Percentiles rank a stretch among this genome's conserved stretches.
Evolutionary conservation across 2,329 filamentous ascomycete species (phyloP).

Genomic region (Colletotrichum gloeosporioides): DNA sequence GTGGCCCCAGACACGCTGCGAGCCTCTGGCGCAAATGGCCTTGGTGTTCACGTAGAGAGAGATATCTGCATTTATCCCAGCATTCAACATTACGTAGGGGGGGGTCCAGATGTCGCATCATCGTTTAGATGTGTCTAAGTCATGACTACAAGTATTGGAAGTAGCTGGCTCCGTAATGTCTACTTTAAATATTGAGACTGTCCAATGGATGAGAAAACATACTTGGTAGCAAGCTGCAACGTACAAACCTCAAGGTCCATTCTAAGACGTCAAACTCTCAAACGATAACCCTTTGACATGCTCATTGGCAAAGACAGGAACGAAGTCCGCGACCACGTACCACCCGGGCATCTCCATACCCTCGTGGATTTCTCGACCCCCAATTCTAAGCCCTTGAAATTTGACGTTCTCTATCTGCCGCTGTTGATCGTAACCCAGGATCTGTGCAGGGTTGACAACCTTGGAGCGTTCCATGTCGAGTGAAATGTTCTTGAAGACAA

Average conservation of each 20-base stretch:
- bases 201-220: neutral
- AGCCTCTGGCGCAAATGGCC: neutral
- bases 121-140: neutral
- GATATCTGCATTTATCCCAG: neutral
- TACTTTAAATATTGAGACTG: neutral
- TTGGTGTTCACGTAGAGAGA: neutral
- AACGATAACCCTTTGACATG: conserved; percentile 11
- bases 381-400: neutral
- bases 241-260: neutral
- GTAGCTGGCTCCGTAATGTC: neutral
- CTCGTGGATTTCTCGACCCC: neutral
- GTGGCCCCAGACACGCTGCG: neutral
- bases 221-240: neutral
- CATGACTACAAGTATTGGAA: neutral
- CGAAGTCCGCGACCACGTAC: neutral
- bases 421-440: neutral
- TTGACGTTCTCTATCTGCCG: neutral
- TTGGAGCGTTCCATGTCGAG: neutral
- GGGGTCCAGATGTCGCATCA: neutral
- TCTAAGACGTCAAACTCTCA: neutral
- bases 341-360: neutral
- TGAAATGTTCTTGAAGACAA: conserved; percentile 23
- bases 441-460: neutral
- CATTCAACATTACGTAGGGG: neutral
- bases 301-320: neutral